Evolutionary conservation across 805 yeast species (phyloP).

Genomic region (Candida insectorum): DNA sequence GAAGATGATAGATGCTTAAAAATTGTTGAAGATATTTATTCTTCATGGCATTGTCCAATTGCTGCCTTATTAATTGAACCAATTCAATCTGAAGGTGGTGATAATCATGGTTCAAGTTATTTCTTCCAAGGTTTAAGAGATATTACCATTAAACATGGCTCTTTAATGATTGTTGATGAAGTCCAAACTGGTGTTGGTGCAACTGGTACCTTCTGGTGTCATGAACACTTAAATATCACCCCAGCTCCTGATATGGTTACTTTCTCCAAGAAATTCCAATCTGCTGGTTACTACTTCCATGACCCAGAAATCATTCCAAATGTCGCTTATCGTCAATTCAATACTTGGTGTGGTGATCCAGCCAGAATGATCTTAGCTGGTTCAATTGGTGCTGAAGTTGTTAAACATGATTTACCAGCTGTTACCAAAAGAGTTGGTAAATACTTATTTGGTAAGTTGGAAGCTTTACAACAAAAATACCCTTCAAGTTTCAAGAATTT

Average conservation of each 20-base stretch:
- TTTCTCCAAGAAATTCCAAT: constrained; percentile 84
- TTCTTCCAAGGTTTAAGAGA: constrained; percentile 85
- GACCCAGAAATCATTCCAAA: constrained; percentile 71
- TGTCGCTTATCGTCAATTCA: constrained; percentile 83
- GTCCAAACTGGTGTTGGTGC: constrained; percentile 92
- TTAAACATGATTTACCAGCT: constrained; percentile 54
- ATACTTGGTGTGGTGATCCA: constrained; percentile 94
- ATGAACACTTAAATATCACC: constrained; percentile 74
- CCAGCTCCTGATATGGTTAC: constrained; percentile 83
- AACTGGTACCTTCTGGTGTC: constrained; percentile 84
- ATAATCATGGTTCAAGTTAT: constrained; percentile 73
- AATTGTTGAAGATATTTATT: constrained; percentile 68
- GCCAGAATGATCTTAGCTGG: constrained; percentile 74
- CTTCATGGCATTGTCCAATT: constrained; percentile 68
- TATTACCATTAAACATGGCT: constrained; percentile 65
- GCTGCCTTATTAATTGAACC: constrained; percentile 93
- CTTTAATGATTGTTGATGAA: constrained; percentile 76
- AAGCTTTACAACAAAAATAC: constrained; percentile 47
- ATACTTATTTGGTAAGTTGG: constrained; percentile 59
- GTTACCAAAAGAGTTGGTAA: constrained; percentile 61
- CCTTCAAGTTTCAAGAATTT: constrained; percentile 59
- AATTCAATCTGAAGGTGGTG: constrained; percentile 89
- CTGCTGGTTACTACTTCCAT: constrained; percentile 83
- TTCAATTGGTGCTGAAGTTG: constrained; percentile 65
- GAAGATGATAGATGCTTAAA: constrained; percentile 83